A percentile compares a stretch with the other conserved stretches of the same genome.
These are phyloP conservation scores for Synchytrium microbalum DNA, from an alignment of 371 early-diverging fungal species.

Conservation along the genomic window DNA sequence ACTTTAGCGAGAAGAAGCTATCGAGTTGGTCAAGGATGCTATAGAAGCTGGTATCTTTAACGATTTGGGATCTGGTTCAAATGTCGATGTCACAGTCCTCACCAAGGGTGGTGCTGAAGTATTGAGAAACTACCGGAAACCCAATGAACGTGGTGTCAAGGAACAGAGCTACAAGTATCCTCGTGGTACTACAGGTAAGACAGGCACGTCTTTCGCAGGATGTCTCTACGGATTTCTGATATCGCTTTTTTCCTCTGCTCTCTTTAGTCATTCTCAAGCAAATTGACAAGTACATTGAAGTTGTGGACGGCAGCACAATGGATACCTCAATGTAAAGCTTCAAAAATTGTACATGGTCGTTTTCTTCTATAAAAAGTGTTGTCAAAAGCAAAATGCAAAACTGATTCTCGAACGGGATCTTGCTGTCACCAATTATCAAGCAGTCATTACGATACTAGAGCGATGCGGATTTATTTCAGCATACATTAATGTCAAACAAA, in stretches of 20 bases:
- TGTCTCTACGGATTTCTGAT: too few relatives aligned
- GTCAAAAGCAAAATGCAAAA: too few relatives aligned
- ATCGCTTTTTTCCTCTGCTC: too few relatives aligned
- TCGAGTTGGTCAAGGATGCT: conserved; percentile 88
- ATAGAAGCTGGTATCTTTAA: conserved; percentile 99
- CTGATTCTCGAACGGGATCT: too few relatives aligned
- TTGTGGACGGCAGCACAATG: background rate
- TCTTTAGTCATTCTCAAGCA: background rate
- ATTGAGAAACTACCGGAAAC: conserved; percentile 74
- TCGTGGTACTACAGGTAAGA: conserved; percentile 27
- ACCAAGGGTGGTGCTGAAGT: conserved; percentile 73
- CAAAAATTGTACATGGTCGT: background rate
- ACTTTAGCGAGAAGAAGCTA: conserved; percentile 80
- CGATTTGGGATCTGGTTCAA: conserved; percentile 98
- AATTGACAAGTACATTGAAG: background rate
- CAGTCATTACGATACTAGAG: too few relatives aligned
- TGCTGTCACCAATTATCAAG: too few relatives aligned
- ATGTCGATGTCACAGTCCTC: conserved; percentile 95
- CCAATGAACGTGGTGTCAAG: conserved; percentile 83
- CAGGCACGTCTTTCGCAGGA: too few relatives aligned
- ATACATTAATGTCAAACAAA: too few relatives aligned
- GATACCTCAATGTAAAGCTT: background rate
- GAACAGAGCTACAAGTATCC: conserved; percentile 65
- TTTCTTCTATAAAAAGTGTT: too few relatives aligned
- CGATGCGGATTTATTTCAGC: too few relatives aligned